Conservation (phyloP, 1,284 basidiomycete genomes). For the Apiotrichum montevideense region DNA sequence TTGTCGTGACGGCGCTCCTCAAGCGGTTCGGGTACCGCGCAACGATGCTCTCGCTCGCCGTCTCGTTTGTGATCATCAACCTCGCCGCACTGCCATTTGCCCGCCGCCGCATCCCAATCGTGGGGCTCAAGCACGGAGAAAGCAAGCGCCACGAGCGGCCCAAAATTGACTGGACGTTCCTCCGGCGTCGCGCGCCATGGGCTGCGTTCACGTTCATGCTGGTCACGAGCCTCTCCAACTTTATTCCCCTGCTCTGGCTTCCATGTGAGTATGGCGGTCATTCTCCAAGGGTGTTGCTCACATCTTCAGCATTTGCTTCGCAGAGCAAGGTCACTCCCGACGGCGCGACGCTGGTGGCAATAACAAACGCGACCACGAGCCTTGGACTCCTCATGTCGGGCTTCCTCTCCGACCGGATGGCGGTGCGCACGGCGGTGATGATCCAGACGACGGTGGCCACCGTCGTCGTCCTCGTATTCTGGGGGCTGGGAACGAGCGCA, state of each 20-base stretch:
- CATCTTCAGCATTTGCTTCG: slow-evolving; percentile 29
- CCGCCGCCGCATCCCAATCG: slow-evolving; percentile 35
- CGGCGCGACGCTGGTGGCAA: slow-evolving; percentile 38
- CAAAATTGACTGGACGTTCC: slow-evolving; percentile 25
- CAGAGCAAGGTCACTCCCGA: slow-evolving; percentile 32
- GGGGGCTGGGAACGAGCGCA: slow-evolving; percentile 41
- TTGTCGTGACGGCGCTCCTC: slow-evolving; percentile 36
- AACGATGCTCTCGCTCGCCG: slow-evolving; percentile 36
- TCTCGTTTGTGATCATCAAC: slow-evolving; percentile 29
- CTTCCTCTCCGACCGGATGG: slow-evolving; percentile 36
- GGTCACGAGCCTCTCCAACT: slow-evolving; percentile 38
- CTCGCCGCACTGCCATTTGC: slow-evolving; percentile 31
- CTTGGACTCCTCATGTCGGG: slow-evolving; percentile 38
- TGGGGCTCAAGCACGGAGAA: slow-evolving; percentile 1
- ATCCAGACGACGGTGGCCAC: slow-evolving; percentile 35
- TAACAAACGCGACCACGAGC: slow-evolving; percentile 42
- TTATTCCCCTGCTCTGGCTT: slow-evolving; percentile 42
- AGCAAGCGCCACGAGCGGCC: not conserved
- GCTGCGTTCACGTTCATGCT: slow-evolving; percentile 33
- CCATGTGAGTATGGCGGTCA: slow-evolving; percentile 27
- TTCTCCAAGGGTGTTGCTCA: not conserved
- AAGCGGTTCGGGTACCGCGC: slow-evolving; percentile 37
- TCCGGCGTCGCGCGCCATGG: slow-evolving; percentile 24
- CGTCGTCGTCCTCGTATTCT: slow-evolving; percentile 38
- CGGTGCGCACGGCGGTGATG: slow-evolving; percentile 28